Evolutionary conservation across 345 rosid species (phyloP), one percentile per base, ranked within the genome.

Genomic region (Durio zibethinus): DNA sequence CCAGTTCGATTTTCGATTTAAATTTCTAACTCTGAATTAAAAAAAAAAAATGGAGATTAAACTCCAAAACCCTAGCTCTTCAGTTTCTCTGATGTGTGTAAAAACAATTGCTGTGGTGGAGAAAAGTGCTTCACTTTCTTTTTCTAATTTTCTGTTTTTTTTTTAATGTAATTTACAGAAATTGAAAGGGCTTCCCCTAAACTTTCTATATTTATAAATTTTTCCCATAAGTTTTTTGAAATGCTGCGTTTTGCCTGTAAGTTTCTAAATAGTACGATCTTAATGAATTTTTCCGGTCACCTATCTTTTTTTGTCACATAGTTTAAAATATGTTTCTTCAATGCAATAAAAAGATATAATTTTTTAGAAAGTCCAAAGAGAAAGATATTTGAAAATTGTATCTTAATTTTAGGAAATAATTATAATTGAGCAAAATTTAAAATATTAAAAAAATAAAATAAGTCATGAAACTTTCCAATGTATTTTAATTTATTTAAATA

Each of bases 11-110:
- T 52, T 52, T 73, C 48, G 45, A n/a, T 73, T 75, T 27, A 18
- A 20, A 54, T 27, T 68, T 64, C 61, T 16, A 50, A 63, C 38
- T 20, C 23, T 15, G 72, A 40, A 15, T 42, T 15, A 5, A 15
- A 56, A 33, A 33, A 18, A 52, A 61, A 73, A 77, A 73, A 57
- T 76, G 23, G 42, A 47, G 18, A 25, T 25, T 47, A 31, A 52
- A 75, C 54, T 21, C 74, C 33, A 77, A 74, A 81, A 79, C 84
- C 86, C 68, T 67, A 61, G 63, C 82, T 25, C 76, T 53, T 69
- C 63, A 38, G 64, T 52, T 76, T 45, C n/a, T 42, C 25, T 75
- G 33, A 65, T 76, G 11, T 18, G 62, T 29, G 63, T 0, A 76
- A 66, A 12, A 65, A 59, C 50, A 40, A 20, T 27, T 59, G 52